These are phyloP conservation scores for Kalanchoe fedtschenkoi DNA, from an alignment of 164 flowering plant species.

Conservation along the genomic window DNA sequence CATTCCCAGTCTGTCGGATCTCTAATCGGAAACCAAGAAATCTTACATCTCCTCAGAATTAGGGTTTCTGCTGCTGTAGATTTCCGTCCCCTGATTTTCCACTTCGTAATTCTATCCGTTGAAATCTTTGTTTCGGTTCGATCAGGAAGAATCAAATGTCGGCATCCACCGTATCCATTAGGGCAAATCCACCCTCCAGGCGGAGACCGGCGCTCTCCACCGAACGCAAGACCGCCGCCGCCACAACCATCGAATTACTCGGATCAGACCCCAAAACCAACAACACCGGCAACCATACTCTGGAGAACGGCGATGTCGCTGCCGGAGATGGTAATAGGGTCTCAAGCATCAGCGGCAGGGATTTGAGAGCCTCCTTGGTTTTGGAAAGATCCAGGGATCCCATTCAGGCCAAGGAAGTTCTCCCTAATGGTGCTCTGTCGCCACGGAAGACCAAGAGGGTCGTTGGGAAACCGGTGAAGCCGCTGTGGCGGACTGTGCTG, in stretches of 20 bases:
- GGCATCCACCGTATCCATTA: constrained; percentile 61
- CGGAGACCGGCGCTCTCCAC: constrained; percentile 23
- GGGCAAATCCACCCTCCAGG: constrained; percentile 36
- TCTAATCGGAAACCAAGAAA: too few species aligned
- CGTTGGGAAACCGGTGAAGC: constrained; percentile 26
- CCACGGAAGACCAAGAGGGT: constrained; percentile 27
- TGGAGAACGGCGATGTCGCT: background rate
- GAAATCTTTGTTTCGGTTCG: background rate
- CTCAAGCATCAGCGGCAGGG: constrained; percentile 32
- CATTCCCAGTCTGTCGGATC: too few species aligned
- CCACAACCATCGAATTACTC: constrained; percentile 14
- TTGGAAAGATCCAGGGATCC: constrained; percentile 34
- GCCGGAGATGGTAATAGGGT: constrained; percentile 21
- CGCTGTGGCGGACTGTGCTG: constrained; percentile 46
- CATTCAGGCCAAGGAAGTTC: constrained; percentile 20
- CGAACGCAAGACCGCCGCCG: constrained; percentile 24
- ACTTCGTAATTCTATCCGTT: background rate
- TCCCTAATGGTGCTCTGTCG: constrained; percentile 17
- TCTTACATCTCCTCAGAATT: too few species aligned
- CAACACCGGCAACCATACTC: background rate
- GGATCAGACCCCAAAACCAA: background rate
- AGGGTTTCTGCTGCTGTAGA: background rate
- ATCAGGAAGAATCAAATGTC: constrained; percentile 27
- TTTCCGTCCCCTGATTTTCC: background rate
- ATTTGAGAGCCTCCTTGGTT: background rate